Percentiles rank a stretch among this genome's conserved stretches.
Evolutionary conservation across 106 monocot species (phyloP).

Genomic region (Acorus gramineus): DNA sequence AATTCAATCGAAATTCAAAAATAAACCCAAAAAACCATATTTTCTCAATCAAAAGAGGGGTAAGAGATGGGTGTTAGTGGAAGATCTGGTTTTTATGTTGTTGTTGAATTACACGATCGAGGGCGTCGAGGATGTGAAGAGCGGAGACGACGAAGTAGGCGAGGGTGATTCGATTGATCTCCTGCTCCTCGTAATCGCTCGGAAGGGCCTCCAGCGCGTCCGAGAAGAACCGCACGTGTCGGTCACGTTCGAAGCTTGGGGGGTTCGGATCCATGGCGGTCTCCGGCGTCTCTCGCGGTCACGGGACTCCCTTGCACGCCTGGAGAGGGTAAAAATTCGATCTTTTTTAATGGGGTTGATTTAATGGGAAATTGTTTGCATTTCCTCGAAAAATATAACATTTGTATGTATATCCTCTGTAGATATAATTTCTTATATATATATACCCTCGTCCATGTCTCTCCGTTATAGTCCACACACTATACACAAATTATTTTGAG

Average conservation of each 20-base stretch:
- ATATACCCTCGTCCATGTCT: too few relatives aligned
- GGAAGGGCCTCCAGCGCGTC: conserved; percentile 56
- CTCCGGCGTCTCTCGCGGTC: neutral
- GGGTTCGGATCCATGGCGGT: conserved; percentile 1
- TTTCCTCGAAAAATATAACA: too few relatives aligned
- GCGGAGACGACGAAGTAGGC: conserved; percentile 92
- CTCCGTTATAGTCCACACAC: too few relatives aligned
- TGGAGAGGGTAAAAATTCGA: too few relatives aligned
- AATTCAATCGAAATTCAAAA: neutral
- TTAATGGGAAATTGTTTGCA: too few relatives aligned
- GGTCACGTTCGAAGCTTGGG: conserved; percentile 34
- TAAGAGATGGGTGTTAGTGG: neutral
- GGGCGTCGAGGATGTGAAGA: conserved; percentile 69
- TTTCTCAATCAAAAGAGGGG: neutral
- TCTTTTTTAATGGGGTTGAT: too few relatives aligned
- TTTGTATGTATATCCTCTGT: too few relatives aligned
- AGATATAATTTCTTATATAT: too few relatives aligned
- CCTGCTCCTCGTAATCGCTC: conserved; percentile 63
- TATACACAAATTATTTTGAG: too few relatives aligned
- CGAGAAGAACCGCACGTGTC: conserved; percentile 45
- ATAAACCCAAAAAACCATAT: neutral
- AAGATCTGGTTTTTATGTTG: neutral
- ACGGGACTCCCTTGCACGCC: too few relatives aligned
- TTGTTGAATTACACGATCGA: conserved; percentile 50
- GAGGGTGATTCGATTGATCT: conserved; percentile 92